A percentile compares a stretch with the other conserved stretches of the same genome.
Evolutionary conservation across 129 eudicot species (phyloP).

Genomic region (Lactuca saligna): DNA sequence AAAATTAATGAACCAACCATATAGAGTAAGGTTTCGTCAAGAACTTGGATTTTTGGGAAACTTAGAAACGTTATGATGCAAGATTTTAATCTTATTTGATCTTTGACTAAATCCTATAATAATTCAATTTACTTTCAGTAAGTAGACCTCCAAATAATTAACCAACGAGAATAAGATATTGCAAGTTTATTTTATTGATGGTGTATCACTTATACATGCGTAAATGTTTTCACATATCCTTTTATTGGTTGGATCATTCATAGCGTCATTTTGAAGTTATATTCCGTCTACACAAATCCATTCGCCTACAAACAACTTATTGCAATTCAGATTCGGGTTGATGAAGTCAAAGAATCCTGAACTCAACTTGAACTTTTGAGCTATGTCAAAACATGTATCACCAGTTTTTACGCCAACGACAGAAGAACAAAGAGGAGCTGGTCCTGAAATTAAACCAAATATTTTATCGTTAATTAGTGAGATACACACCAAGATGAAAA

Average conservation of each 20-base stretch:
- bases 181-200: background rate
- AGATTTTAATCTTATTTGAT: background rate
- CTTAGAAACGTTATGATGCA: background rate
- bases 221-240: background rate
- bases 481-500: background rate
- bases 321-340: conserved; percentile 52
- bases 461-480: background rate
- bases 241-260: conserved; percentile 5
- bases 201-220: background rate
- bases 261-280: background rate
- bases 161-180: background rate
- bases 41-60: no score
- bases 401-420: conserved; percentile 43
- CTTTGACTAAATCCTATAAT: conserved; percentile 16
- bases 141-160: background rate
- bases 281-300: conserved; percentile 52
- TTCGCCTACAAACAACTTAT: conserved; percentile 48
- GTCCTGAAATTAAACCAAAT: background rate
- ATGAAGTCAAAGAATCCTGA: conserved; percentile 19
- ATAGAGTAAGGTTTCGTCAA: no score
- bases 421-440: conserved; percentile 17
- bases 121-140: background rate
- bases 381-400: conserved; percentile 48
- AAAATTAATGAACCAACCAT: no score
- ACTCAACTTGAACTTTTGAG: conserved; percentile 28